Conservation (phyloP, 2,329 filamentous ascomycete genomes). For the Paecilomyces fulvus region DNA sequence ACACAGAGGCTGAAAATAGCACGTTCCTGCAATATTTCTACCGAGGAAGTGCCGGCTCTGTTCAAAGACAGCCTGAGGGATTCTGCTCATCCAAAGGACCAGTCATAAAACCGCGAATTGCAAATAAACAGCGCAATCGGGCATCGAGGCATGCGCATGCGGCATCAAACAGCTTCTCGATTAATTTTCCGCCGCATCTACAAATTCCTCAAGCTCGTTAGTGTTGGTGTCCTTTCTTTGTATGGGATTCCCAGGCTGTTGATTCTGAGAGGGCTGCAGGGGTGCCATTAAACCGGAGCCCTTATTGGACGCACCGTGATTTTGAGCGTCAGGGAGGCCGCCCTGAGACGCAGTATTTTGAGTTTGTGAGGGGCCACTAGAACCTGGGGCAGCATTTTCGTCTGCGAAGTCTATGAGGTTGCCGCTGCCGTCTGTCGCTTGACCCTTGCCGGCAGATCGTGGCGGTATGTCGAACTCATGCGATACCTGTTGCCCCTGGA, state of each 20-base stretch:
- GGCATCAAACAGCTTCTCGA: background rate
- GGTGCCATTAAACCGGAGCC: conserved; percentile 11
- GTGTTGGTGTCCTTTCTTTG: conserved; percentile 32
- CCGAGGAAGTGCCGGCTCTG: background rate
- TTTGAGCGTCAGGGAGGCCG: too few species aligned
- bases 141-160: background rate
- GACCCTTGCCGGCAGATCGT: conserved; percentile 17
- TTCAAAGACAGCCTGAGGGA: background rate
- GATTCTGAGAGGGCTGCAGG: conserved; percentile 7
- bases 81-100: background rate
- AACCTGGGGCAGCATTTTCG: background rate
- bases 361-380: background rate
- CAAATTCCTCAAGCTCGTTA: conserved; percentile 33
- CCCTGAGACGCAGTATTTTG: background rate
- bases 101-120: background rate
- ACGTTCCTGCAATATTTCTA: background rate
- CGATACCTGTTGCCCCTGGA: conserved; percentile 62
- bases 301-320: background rate
- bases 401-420: conserved; percentile 20
- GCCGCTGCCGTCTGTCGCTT: conserved; percentile 1
- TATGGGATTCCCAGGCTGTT: conserved; percentile 12
- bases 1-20: background rate
- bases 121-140: background rate
- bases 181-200: conserved; percentile 31
- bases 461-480: conserved; percentile 51